A percentile compares a stretch with the other conserved stretches of the same genome.
phyloP scores from a whole-genome alignment of 2,329 filamentous ascomycete genomes.

The Cercospora sp. region DNA sequence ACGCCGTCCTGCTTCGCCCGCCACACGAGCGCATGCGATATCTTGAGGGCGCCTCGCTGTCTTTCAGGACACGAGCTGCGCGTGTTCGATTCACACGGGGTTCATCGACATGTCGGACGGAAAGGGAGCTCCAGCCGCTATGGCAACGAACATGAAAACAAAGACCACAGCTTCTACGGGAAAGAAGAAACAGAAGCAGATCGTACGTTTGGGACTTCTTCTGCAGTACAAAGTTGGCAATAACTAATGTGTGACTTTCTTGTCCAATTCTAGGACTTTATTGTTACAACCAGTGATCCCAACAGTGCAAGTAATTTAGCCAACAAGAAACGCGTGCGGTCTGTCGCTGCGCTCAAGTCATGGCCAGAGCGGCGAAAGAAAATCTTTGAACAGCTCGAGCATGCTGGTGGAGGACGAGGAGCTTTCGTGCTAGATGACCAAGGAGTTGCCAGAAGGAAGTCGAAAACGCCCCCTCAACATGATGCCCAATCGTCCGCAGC shows the following conservation, averaged over 20 bases:
- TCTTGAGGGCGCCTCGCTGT: neutral
- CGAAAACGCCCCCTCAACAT: neutral
- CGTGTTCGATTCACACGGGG: neutral
- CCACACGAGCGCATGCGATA: neutral
- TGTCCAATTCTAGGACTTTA: constrained; percentile 27
- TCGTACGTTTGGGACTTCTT: neutral
- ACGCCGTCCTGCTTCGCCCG: neutral
- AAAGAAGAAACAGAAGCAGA: constrained; percentile 20
- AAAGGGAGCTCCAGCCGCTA: neutral
- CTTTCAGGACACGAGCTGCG: neutral
- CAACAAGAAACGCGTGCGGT: constrained; percentile 36
- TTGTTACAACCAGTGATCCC: constrained; percentile 34
- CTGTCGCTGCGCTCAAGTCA: constrained; percentile 33
- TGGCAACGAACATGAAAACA: neutral
- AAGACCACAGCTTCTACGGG: neutral
- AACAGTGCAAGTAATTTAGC: constrained; percentile 25
- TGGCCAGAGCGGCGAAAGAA: constrained; percentile 34
- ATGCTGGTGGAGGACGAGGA: constrained; percentile 23
- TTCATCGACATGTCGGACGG: neutral
- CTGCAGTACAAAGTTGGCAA: too few species aligned
- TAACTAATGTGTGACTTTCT: neutral
- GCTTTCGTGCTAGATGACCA: constrained; percentile 27
- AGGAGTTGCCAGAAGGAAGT: constrained; percentile 8
- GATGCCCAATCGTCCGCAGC: neutral
- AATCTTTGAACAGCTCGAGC: constrained; percentile 31